phyloP scores from a whole-genome alignment of 495 filamentous ascomycete genomes.

The Tuber borchii region DNA sequence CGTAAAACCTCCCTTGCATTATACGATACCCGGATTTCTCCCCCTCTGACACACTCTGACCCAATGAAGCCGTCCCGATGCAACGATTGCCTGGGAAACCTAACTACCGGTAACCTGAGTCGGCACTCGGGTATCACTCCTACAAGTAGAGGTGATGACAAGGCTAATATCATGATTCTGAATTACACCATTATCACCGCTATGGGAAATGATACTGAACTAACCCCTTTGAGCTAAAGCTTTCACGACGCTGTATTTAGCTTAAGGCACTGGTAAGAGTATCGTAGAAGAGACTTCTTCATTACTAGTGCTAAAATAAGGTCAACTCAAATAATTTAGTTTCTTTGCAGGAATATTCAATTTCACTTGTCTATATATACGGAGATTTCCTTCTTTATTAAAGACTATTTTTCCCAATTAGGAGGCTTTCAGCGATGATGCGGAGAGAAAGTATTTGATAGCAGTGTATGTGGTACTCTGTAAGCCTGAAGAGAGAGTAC shows the following conservation, averaged over 20 bases:
- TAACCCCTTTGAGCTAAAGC: not conserved
- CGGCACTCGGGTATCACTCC: no score
- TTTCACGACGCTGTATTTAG: not conserved
- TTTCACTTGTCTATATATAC: no score
- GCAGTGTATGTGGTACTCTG: not conserved
- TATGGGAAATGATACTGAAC: not conserved
- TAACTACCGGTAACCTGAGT: not conserved
- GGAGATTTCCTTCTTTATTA: no score
- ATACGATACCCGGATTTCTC: not conserved
- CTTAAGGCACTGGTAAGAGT: not conserved
- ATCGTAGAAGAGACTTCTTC: not conserved
- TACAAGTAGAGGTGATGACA: not conserved
- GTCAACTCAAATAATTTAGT: no score
- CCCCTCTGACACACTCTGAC: not conserved
- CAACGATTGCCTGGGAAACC: not conserved
- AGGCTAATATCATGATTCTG: not conserved
- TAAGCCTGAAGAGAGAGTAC: not conserved
- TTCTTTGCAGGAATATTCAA: no score
- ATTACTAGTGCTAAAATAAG: not conserved
- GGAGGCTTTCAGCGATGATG: not conserved
- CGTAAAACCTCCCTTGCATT: not conserved
- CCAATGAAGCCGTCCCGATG: not conserved
- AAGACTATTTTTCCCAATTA: no score
- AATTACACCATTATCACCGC: not conserved
- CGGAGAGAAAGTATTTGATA: not conserved